Conservation (phyloP, 139 green algal species). For the Chlorella sp. region DNA sequence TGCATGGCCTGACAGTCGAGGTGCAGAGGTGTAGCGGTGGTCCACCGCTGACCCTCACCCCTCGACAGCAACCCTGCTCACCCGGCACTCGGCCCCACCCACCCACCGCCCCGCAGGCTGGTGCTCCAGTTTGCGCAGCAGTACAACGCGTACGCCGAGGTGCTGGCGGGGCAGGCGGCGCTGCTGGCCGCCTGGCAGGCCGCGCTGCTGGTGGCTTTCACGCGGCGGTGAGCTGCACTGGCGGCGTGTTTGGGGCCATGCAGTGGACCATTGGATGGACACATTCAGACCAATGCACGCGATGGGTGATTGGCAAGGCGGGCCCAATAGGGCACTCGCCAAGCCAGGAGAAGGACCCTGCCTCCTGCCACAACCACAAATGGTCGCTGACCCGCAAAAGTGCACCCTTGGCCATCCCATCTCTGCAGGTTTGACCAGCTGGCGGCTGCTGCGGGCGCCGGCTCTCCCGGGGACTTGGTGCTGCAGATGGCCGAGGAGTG, state of each 20-base stretch:
- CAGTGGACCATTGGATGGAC: too few relatives aligned
- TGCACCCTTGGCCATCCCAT: neutral
- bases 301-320: too few relatives aligned
- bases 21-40: too few relatives aligned
- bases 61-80: too few relatives aligned
- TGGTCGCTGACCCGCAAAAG: neutral
- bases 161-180: constrained; percentile 48
- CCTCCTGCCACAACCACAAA: neutral
- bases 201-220: constrained; percentile 29
- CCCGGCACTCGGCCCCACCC: neutral
- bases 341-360: too few relatives aligned
- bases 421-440: constrained; percentile 33
- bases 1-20: too few relatives aligned
- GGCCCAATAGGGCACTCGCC: too few relatives aligned
- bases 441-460: neutral
- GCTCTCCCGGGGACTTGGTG: constrained; percentile 17
- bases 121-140: constrained; percentile 60
- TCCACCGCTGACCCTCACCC: too few relatives aligned
- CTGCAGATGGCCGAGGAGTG: constrained; percentile 13
- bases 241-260: too few relatives aligned
- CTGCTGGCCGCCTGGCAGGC: constrained; percentile 60
- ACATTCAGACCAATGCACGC: neutral
- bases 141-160: constrained; percentile 64
- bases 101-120: neutral
- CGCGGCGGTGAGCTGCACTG: constrained; percentile 6